Base-by-base conservation (phyloP, 306 rosid species). In the Castanea sativa region DNA sequence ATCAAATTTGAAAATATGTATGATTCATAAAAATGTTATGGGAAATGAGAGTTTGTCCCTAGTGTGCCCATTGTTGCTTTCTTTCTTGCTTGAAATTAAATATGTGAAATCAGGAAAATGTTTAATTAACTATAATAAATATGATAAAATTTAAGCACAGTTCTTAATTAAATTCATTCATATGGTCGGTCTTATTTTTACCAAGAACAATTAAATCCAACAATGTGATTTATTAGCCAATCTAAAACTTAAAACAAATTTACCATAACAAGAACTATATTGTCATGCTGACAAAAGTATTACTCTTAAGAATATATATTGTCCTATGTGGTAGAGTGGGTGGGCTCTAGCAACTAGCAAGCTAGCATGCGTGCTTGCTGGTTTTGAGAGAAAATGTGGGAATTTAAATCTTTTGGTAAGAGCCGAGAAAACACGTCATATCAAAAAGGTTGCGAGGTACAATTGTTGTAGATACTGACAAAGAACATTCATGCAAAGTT, bases 401-500 rank as follows among this genome's bases (percentile, higher is more conserved):
- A 21, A 60, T 64, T 16, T 14, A 64, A 67, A 73, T 81, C 45
- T 73, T 64, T 51, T 29, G 77, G 74, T 78, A n/a, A 55, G 4
- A 21, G 57, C 23, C 43, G 38, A 32, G 49, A 61, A 56, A 79
- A 68, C 55, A 71, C 18, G 52, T 63, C 73, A 65, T 15, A 67
- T 8, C 82, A 73, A 25, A 35, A 49, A 49, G 60, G 60, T 57
- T 60, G 76, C 71, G 76, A 68, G 69, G 64, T 38, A 75, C 69
- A 81, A 19, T 41, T 33, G 15, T 70, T 15, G 41, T 43, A 55
- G 77, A 70, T 11, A 3, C 30, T 32, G 43, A 16, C 38, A 76
- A 57, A 78, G 53, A 74, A 63, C 79, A 82, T 71, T 73, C 56
- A 35, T 49, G 74, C 74, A 63, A 61, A 55, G 61, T 49, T 38